Base-by-base conservation (phyloP, 164 flowering plant genomes). In the Berberis thunbergii region DNA sequence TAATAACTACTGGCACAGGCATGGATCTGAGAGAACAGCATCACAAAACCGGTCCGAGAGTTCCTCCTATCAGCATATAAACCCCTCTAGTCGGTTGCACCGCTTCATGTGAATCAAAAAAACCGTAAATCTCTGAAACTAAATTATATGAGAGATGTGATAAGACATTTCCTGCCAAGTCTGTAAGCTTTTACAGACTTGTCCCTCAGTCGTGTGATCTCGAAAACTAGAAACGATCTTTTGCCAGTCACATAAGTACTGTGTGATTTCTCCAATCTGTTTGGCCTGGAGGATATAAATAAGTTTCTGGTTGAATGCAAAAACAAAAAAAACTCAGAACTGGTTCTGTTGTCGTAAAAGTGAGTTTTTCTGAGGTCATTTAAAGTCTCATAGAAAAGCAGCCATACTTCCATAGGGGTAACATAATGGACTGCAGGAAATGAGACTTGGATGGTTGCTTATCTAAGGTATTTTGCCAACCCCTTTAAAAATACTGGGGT, bases 1-100 rank as follows among this genome's bases (percentile, higher is more conserved):
- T 45, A 75, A 72, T 77, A 69, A 79, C 73, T 79, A 80, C 64
- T 88, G 92, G 64, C 92, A 73, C 66, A 75, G 96, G 77, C 85
- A 84, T 74, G 88, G 89, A 41, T 80, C 87, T 1, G 96, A 86
- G 75, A 82, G 92, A 74, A 70, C 74, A 40, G 66, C 89, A 54
- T 83, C 93, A 13, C 95, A 89, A 60, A 74, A 75, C 65, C 80
- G 90, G 74, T 74, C 71, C 62, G 87, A 78, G 67, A 73, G 65
- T 66, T 61, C 67, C 57, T 64, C 72, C 44, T 59, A 65, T 54
- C 70, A 71, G 57, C 63, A 63, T n/a, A 60, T 61, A 49, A 66
- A 58, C 60, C 66, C 60, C 55, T 59, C 62, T 48, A 58, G 66
- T 41, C 64, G 64, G 10, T 50, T 26, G 70, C 59, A 72, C 57